Evolutionary conservation across 495 filamentous ascomycete genomes (phyloP).

Genomic region (Bacidia gigantensis): DNA sequence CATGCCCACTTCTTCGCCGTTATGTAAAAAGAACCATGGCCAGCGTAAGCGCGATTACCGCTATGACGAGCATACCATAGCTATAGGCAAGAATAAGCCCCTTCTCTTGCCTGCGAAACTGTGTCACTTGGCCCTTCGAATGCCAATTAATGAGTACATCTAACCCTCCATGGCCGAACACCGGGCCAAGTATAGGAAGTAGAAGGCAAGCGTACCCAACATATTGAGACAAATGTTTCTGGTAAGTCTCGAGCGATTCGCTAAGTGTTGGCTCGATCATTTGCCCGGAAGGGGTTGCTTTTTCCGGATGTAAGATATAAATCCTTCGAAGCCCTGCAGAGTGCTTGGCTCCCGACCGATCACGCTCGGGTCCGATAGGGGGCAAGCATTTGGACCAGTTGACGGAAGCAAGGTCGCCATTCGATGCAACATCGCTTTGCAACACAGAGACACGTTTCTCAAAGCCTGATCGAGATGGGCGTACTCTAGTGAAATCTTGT

Average conservation of each 20-base stretch:
- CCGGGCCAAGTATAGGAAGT: constrained; percentile 1
- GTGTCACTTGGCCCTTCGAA: constrained; percentile 7
- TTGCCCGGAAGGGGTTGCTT: neutral
- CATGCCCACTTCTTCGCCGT: no score
- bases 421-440: no score
- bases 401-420: no score
- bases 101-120: constrained; percentile 10
- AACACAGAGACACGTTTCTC: no score
- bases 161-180: constrained; percentile 9
- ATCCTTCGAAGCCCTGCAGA: no score
- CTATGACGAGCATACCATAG: neutral
- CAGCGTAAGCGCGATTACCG: constrained; percentile 1
- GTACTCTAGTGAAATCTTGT: no score
- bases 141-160: constrained; percentile 11
- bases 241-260: neutral
- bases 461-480: no score
- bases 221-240: neutral
- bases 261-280: neutral
- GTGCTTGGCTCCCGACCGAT: no score
- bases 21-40: constrained; percentile 4
- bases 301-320: neutral
- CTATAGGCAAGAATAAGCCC: constrained; percentile 3
- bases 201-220: neutral
- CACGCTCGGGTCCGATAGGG: no score
- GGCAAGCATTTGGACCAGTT: no score